Evolutionary conservation across 208 protist genomes (phyloP).

Genomic region (Acanthamoeba lenticulata): DNA sequence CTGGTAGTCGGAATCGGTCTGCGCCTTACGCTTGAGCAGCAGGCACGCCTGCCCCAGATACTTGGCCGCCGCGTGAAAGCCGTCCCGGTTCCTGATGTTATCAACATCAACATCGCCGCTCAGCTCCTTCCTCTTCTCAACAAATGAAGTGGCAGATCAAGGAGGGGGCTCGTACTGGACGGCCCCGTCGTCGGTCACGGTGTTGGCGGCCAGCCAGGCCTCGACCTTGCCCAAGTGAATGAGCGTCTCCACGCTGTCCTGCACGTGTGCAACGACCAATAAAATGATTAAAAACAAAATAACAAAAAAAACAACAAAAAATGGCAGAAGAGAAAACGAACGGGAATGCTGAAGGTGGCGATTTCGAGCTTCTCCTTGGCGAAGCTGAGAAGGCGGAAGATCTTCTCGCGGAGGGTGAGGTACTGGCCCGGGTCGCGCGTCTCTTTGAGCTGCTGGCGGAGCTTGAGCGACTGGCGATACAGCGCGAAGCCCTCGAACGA

Average conservation of each 20-base stretch:
- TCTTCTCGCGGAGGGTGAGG: conserved; percentile 23
- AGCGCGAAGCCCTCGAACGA: conserved; percentile 39
- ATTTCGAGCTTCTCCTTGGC: conserved; percentile 50
- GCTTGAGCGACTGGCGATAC: conserved; percentile 10
- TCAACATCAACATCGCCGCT: too few relatives aligned
- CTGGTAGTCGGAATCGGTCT: conserved; percentile 1
- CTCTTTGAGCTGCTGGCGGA: not conserved
- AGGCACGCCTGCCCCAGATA: conserved; percentile 28
- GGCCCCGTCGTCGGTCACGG: not conserved
- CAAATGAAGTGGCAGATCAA: not conserved
- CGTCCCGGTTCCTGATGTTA: too few relatives aligned
- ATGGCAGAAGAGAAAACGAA: too few relatives aligned
- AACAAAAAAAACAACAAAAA: too few relatives aligned
- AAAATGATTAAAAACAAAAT: too few relatives aligned
- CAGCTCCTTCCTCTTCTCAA: not conserved
- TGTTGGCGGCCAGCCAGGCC: conserved; percentile 2
- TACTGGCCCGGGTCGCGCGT: not conserved
- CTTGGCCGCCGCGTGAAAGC: not conserved
- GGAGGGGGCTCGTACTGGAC: not conserved
- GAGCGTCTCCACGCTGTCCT: conserved; percentile 42
- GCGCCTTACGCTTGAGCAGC: not conserved
- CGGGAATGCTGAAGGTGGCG: conserved; percentile 23
- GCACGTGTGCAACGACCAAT: not conserved
- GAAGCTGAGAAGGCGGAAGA: conserved; percentile 40
- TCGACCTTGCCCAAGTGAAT: conserved; percentile 40